Conservation (phyloP, 1,139 yeast genomes). For the Debaryomyces sp. region DNA sequence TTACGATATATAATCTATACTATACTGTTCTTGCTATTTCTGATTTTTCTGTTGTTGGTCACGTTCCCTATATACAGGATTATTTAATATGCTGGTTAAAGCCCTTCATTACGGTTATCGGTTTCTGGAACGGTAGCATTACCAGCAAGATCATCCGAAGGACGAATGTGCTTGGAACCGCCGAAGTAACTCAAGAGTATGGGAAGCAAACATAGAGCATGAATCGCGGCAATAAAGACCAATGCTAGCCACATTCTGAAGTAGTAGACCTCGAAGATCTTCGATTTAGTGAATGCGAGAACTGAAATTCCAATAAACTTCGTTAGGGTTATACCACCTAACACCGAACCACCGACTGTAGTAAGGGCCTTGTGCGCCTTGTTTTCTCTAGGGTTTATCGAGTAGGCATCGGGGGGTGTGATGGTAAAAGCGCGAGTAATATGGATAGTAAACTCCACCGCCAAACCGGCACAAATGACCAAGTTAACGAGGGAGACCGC, state of each 20-base stretch:
- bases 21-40: conserved; percentile 6
- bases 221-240: conserved; percentile 74
- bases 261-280: conserved; percentile 88
- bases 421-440: conserved; percentile 73
- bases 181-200: conserved; percentile 69
- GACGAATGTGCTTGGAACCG: conserved; percentile 8
- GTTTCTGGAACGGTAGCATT: background rate
- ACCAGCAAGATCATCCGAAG: background rate
- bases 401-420: background rate
- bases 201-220: conserved; percentile 79
- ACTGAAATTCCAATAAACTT: conserved; percentile 87
- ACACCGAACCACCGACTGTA: conserved; percentile 83
- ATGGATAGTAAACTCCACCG: conserved; percentile 92
- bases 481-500: conserved; percentile 90
- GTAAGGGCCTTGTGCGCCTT: conserved; percentile 46
- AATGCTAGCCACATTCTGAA: conserved; percentile 95
- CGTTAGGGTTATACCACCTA: conserved; percentile 88
- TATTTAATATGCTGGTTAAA: background rate
- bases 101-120: background rate
- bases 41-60: conserved; percentile 4
- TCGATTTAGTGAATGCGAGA: conserved; percentile 80
- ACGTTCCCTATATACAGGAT: conserved; percentile 3
- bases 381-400: background rate
- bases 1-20: conserved; percentile 3
- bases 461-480: conserved; percentile 86